These are phyloP conservation scores for Stentor roeselii DNA, from an alignment of 73 alveolate genomes.

Conservation along the genomic window DNA sequence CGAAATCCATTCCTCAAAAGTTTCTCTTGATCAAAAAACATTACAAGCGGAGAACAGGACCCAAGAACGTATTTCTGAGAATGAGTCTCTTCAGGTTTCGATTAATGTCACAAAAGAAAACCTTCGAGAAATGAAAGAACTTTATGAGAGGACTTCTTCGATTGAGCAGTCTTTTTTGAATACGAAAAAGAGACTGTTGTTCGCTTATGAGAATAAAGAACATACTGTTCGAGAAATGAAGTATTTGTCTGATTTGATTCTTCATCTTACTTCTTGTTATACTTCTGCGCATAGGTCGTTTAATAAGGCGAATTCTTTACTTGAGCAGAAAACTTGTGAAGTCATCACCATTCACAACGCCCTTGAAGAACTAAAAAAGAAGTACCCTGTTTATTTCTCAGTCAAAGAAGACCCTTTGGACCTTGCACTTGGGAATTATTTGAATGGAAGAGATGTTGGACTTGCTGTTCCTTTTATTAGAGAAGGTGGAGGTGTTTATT, in stretches of 20 bases:
- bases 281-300: neutral
- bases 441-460: neutral
- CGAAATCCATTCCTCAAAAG: neutral
- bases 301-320: neutral
- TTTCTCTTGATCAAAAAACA: neutral
- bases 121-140: neutral
- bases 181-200: neutral
- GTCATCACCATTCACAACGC: neutral
- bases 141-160: neutral
- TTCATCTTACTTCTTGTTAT: neutral
- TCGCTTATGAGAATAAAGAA: neutral
- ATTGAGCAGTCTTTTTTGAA: neutral
- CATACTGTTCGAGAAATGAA: neutral
- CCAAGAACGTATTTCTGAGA: neutral
- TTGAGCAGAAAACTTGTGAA: neutral
- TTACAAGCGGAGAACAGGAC: too few relatives aligned
- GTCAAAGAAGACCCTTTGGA: neutral
- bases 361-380: neutral
- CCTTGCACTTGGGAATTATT: neutral
- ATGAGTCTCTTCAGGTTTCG: neutral
- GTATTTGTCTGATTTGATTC: neutral
- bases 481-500: conserved; percentile 18
- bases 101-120: neutral
- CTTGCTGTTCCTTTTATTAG: conserved; percentile 14
- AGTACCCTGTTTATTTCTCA: conserved; percentile 16